Conservation (phyloP, 2,329 filamentous ascomycete genomes). For the Hysterium pulicare region DNA sequence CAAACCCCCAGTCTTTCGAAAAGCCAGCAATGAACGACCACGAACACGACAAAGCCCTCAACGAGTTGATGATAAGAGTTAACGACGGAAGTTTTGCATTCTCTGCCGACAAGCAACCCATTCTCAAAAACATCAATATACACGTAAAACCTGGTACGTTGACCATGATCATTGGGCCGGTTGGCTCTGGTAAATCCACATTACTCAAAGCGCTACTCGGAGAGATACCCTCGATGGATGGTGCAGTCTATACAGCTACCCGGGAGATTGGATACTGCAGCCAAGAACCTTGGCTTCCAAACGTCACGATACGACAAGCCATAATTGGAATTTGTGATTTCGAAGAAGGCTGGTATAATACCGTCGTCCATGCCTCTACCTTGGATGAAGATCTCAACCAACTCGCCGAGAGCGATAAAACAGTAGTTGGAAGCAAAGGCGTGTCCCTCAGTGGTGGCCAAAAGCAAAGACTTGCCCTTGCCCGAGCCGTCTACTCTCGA, state of each 20-base stretch:
- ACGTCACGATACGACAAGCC: conserved; percentile 23
- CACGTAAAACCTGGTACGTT: conserved; percentile 2
- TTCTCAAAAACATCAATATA: background rate
- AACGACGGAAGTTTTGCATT: too few species aligned
- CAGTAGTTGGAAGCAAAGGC: conserved; percentile 47
- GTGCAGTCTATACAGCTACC: conserved; percentile 8
- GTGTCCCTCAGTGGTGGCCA: conserved; percentile 49
- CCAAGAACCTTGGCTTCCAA: conserved; percentile 27
- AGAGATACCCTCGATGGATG: conserved; percentile 11
- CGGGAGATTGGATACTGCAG: conserved; percentile 18
- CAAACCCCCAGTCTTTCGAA: too few species aligned
- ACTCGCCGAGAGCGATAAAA: conserved; percentile 22
- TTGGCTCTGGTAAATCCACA: conserved; percentile 29
- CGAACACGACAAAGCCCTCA: too few species aligned
- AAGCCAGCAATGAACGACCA: too few species aligned
- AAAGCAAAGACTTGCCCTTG: conserved; percentile 43
- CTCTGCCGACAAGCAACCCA: background rate
- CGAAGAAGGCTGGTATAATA: conserved; percentile 22
- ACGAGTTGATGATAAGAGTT: too few species aligned
- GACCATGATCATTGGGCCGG: conserved; percentile 12
- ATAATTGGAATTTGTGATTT: conserved; percentile 18
- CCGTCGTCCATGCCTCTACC: conserved; percentile 17
- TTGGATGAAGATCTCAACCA: conserved; percentile 15
- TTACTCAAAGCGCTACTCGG: conserved; percentile 24
- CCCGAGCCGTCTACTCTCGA: conserved; percentile 45